Evolutionary conservation across 2,329 filamentous ascomycete genomes (phyloP).

Genomic region (Dothistroma pini): DNA sequence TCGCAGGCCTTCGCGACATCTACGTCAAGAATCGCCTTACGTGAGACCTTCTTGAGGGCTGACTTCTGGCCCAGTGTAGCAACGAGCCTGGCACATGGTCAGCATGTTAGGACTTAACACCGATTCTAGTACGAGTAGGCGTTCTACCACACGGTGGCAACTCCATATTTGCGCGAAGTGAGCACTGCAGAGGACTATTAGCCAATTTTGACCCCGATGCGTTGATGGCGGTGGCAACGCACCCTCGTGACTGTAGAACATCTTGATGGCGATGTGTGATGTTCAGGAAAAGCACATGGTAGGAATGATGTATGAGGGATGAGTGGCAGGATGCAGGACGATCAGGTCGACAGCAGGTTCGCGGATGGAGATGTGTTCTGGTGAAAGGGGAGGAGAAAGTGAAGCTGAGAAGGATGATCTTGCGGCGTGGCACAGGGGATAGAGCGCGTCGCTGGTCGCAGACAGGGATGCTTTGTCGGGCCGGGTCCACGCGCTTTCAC

Average conservation of each 20-base stretch:
- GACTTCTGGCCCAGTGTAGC: slow-evolving; percentile 79
- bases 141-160: slow-evolving; percentile 84
- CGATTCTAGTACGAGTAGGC: too few relatives aligned
- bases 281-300: not conserved
- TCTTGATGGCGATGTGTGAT: slow-evolving; percentile 39
- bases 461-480: not conserved
- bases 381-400: not conserved
- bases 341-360: not conserved
- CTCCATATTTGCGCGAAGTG: slow-evolving; percentile 80
- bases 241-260: slow-evolving; percentile 99
- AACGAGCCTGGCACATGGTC: slow-evolving; percentile 64
- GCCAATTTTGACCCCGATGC: slow-evolving; percentile 6
- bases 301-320: not conserved
- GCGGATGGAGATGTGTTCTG: not conserved
- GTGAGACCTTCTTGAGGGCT: slow-evolving; percentile 67
- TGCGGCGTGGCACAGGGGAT: not conserved
- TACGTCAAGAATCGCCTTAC: slow-evolving; percentile 84
- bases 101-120: slow-evolving; percentile 17
- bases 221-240: slow-evolving; percentile 34
- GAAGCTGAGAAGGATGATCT: not conserved
- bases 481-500: not conserved
- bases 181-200: slow-evolving; percentile 55
- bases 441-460: not conserved
- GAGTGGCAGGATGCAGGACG: not conserved
- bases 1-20: slow-evolving; percentile 81